A percentile compares a stretch with the other conserved stretches of the same genome.
These are phyloP conservation scores for Nannizzia gypsea DNA, from an alignment of 2,329 filamentous ascomycete species.

Conservation along the genomic window DNA sequence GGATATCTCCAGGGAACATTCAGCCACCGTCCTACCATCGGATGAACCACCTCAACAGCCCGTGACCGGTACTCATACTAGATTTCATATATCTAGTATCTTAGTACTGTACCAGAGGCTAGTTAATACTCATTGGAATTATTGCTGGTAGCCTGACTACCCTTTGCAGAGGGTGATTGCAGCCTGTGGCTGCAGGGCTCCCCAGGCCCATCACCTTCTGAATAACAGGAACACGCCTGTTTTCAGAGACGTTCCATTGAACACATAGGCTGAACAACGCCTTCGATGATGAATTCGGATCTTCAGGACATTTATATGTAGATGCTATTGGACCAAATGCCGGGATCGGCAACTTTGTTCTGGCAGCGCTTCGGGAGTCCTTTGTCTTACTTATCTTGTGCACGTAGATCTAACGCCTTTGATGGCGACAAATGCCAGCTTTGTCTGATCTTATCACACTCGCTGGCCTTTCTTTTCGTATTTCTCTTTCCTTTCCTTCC, in stretches of 20 bases:
- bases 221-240: not conserved
- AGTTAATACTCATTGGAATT: not conserved
- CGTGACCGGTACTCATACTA: not conserved
- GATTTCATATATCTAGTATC: not conserved
- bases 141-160: not conserved
- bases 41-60: not conserved
- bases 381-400: not conserved
- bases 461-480: not conserved
- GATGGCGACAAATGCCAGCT: not conserved
- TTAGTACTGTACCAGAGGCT: not conserved
- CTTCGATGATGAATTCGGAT: not conserved
- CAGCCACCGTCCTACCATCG: not conserved
- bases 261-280: not conserved
- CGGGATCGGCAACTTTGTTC: not conserved
- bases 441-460: not conserved
- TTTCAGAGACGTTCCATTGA: not conserved
- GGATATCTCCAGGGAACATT: not conserved
- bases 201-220: not conserved
- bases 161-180: not conserved
- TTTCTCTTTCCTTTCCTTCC: not conserved
- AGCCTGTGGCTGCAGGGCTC: not conserved
- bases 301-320: not conserved
- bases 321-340: not conserved
- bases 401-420: not conserved
- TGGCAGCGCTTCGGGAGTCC: not conserved